Evolutionary conservation across 495 filamentous ascomycete genomes (phyloP), one percentile per base, ranked within the genome.

Genomic region (Astrothelium macrocarpum): DNA sequence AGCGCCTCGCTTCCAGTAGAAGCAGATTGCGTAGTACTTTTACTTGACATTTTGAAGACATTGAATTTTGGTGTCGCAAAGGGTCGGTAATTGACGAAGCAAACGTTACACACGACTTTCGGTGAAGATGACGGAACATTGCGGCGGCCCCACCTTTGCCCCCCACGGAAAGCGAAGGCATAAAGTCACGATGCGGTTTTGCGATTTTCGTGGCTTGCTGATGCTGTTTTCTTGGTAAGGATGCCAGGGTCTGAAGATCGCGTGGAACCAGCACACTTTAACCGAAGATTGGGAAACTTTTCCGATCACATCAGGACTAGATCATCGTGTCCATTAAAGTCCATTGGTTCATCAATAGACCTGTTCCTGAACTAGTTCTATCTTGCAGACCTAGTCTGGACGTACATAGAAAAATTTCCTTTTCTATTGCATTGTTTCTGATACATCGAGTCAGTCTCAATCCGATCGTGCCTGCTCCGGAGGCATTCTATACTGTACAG

Each of bases 1-100:
- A 95, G 79, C 16, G 90, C 26, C 58, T 23, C 31, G n/a, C 31
- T 25, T 11, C 23, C 59, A 2, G 26, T 12, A 23, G 36, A 5
- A 5, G 26, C 14, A 36, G 9, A 7, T 2, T 29, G 9, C 5
- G 2, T 56, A 10, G 25, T 26, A 7, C 5, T 29, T 5, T 20
- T 20, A 23, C 20, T 56, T 56, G 25, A 7, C 49, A 56, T 56
- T 16, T n/a, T 29, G 25, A 5, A 7, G 5, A 7, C 25, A 29
- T 20, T 14, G 43, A 20, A 11, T 20, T 20, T 14, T 49, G 9
- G 43, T 18, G 10, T 3, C 18, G 43, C 9, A 9, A 20, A 11
- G 5, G 34, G 14, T 14, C 5, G 34, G 14, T 5, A 39, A 39
- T 39, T 39, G 34, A 5, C 5, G 34, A 39, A 39, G 34, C 5